Conservation (phyloP, 2,329 filamentous ascomycete species). For the Bipolaris victoriae region DNA sequence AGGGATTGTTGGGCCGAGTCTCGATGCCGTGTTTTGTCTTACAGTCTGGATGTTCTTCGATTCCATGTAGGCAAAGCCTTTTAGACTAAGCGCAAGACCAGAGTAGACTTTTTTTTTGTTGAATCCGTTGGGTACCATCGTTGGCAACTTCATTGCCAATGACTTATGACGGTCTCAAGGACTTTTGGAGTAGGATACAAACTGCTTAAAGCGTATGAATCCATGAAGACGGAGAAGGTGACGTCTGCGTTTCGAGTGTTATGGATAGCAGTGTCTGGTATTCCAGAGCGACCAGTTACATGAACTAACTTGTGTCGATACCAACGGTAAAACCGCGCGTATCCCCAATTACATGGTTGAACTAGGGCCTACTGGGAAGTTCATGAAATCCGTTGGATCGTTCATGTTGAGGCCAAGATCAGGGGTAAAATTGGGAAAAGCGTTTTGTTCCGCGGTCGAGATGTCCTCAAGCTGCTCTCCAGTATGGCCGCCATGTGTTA, state of each 20-base stretch:
- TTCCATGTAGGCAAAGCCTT: background rate
- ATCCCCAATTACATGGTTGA: background rate
- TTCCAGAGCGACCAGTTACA: background rate
- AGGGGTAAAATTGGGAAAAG: slow-evolving; percentile 25
- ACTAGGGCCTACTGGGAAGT: slow-evolving; percentile 12
- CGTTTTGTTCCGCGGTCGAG: slow-evolving; percentile 18
- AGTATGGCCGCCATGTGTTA: slow-evolving; percentile 59
- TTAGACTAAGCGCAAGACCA: background rate
- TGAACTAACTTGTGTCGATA: background rate
- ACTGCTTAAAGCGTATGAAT: background rate
- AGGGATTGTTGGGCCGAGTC: background rate
- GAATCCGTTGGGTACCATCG: background rate
- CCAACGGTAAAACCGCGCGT: background rate
- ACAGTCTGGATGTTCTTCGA: background rate
- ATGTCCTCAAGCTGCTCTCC: slow-evolving; percentile 48
- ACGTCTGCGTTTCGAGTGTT: background rate
- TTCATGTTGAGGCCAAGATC: slow-evolving; percentile 12
- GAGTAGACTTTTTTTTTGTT: no score
- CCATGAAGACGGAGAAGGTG: background rate
- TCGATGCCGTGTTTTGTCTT: background rate
- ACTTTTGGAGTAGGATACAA: background rate
- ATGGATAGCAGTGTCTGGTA: background rate
- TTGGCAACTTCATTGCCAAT: background rate
- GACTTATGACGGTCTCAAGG: background rate
- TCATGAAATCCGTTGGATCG: slow-evolving; percentile 18